Evolutionary conservation across 176 grass and related monocot species (phyloP), one percentile per base, ranked within the genome.

Genomic region (Carex cristatella): DNA sequence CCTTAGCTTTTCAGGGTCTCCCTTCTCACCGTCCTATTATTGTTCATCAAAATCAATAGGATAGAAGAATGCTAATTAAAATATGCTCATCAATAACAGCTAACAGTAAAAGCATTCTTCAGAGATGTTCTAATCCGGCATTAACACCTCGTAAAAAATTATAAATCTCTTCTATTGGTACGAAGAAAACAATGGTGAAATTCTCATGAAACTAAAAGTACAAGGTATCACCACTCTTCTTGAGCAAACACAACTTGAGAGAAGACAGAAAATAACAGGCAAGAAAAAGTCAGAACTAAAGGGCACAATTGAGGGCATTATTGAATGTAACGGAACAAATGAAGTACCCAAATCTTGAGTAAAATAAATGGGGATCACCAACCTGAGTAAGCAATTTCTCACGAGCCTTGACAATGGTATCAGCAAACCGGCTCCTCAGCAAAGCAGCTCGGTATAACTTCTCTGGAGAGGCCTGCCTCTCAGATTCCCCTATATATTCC

Each of bases 351-450:
- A 40, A 80, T 62, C 12, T 37, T 3, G 2, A 63, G 9, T 64
- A 10, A 81, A 46, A 42, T 40, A 64, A 79, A n/a, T 28, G 15
- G 9, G 37, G 48, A 37, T 23, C 69, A 9, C 80, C 57, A 81
- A 98, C 95, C 92, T 98, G 92, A 76, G 86, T 88, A 46, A 95
- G 83, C 68, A 94, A 61, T 69, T 90, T 90, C 59, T 94, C 95
- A 61, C 18, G 93, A 83, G 95, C 95, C 84, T 95, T 98, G 27
- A 95, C 82, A 89, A 95, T 99, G 69, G 92, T 90, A 75, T 99
- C 91, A 61, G 91, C 93, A 54, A 95, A 98, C 66, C 93, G 93
- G 57, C 89, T 85, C 83, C 86, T 93, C 60, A 98, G 83, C 61
- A 98, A 46, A 61, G 95, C 95, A 71, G 93, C 93, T 83, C 95